Conservation (phyloP, 2,329 filamentous ascomycete genomes). For the Fonsecaea monophora region DNA sequence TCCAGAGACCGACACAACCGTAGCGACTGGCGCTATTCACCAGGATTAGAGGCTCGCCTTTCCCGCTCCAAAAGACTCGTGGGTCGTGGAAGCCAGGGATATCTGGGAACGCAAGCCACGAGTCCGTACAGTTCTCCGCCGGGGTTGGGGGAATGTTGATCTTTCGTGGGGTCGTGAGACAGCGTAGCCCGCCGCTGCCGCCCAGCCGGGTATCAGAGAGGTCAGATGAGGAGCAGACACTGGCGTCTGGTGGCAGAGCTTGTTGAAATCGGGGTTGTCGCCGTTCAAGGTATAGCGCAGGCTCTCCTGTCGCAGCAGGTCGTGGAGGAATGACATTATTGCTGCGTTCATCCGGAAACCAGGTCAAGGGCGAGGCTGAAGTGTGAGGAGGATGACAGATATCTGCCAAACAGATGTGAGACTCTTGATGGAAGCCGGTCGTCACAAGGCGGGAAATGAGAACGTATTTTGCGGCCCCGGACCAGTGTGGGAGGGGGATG, state of each 20-base stretch:
- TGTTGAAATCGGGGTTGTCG: conserved; percentile 2
- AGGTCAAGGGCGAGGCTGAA: not conserved
- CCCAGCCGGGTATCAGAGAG: conserved; percentile 42
- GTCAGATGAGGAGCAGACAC: conserved; percentile 45
- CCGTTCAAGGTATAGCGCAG: not conserved
- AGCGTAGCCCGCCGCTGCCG: conserved; percentile 45
- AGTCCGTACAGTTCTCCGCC: conserved; percentile 45
- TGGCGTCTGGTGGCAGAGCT: conserved; percentile 36
- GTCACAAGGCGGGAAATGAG: conserved; percentile 48
- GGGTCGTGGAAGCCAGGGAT: conserved; percentile 53
- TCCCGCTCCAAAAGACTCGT: conserved; percentile 50
- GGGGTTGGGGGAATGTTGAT: conserved; percentile 50
- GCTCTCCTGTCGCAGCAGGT: not conserved
- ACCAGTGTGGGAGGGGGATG: conserved; percentile 49
- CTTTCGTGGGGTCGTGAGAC: conserved; percentile 43
- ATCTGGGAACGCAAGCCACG: conserved; percentile 45
- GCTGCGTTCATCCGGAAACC: not conserved
- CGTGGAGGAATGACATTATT: not conserved
- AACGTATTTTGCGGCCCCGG: conserved; percentile 46
- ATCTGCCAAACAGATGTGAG: conserved; percentile 50
- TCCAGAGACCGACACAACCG: conserved; percentile 46
- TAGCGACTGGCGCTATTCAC: conserved; percentile 46
- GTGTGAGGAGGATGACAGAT: conserved; percentile 44
- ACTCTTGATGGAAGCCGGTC: conserved; percentile 47
- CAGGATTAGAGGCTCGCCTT: conserved; percentile 50